Evolutionary conservation across 148 eudicot genomes (phyloP), one percentile per base, ranked within the genome.

Genomic region (Fallopia convolvulus): DNA sequence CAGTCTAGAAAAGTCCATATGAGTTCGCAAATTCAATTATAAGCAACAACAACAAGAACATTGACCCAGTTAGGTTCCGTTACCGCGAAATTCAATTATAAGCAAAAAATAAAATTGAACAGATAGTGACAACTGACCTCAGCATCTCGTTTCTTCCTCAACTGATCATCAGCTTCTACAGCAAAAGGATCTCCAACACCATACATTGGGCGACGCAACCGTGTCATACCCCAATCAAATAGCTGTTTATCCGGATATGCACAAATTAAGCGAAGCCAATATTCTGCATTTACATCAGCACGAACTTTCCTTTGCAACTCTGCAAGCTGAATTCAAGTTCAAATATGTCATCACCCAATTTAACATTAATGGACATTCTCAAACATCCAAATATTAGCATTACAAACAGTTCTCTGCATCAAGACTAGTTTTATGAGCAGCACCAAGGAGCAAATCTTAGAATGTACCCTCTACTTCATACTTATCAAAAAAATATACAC

Each of bases 181-280:
- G 92, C 86, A 86, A 96, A 96, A 79, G 92, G 91, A 85, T 93
- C 93, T 70, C 94, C 98, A 33, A 93, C 83, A 58, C 99, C 99
- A 82, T 93, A 96, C 60, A 83, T 65, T 79, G 93, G 94, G 79
- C 90, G 83, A 60, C 81, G 86, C 75, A 93, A 82, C 66, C 98
- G 83, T 77, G 86, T 88, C 98, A 96, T 90, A 63, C 98, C 95
- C 98, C 99, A 96, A 82, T 96, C 99, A 88, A 84, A 96, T 71
- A 96, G 78, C 85, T 96, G 92, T 80, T 89, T 83, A 21, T 91
- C 92, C 41, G 98, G 97, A 83, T 85, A 81, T 74, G 88, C 90
- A 83, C 98, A 96, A 70, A 74, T 86, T 79, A 86, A 77, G 47
- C 93, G 92, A 76, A 96, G 93, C 99, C 94, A 93, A 80, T 90